These are phyloP conservation scores for Aspergillus costaricaensis DNA, from an alignment of 2,329 filamentous ascomycete species.

Conservation along the genomic window DNA sequence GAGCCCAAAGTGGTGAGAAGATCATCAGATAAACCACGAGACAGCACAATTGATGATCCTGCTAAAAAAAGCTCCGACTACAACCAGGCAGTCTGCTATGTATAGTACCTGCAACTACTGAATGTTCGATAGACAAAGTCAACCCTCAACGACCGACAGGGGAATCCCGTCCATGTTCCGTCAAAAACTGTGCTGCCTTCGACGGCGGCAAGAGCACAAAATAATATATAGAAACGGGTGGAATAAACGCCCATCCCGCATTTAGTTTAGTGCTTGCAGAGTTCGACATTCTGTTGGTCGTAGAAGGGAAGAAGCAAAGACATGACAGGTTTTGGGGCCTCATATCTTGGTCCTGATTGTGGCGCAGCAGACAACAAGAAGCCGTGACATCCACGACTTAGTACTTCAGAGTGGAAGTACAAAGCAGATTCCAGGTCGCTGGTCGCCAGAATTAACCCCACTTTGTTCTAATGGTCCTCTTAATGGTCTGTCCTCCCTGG, in stretches of 20 bases:
- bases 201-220: background rate
- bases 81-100: background rate
- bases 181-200: conserved; percentile 2
- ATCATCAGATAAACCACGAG: background rate
- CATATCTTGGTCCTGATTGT: background rate
- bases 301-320: background rate
- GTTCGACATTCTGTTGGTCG: background rate
- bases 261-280: background rate
- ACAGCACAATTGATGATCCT: background rate
- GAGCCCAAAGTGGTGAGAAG: background rate
- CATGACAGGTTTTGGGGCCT: background rate
- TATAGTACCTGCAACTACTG: background rate
- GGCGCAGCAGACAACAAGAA: background rate
- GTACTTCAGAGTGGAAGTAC: too few relatives aligned
- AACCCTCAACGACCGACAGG: background rate
- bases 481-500: background rate
- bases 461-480: background rate
- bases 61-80: background rate
- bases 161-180: background rate
- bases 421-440: background rate
- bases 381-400: background rate
- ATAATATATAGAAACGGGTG: background rate
- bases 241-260: background rate
- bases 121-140: background rate
- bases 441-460: background rate